phyloP scores from a whole-genome alignment of 2,329 filamentous ascomycete species.

The Cytospora mali region DNA sequence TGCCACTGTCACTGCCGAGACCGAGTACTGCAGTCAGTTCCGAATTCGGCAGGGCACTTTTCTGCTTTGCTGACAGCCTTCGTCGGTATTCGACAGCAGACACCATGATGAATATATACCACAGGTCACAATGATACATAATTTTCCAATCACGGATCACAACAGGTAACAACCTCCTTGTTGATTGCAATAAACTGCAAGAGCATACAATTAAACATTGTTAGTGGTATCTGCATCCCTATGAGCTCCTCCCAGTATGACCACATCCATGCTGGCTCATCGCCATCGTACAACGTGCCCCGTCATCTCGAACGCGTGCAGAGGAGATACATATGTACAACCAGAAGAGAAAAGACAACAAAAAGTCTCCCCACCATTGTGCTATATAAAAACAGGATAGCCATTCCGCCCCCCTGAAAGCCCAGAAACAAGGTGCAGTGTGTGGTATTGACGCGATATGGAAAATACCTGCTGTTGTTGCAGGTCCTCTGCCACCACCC shows the following conservation, averaged over 20 bases:
- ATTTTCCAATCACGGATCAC: neutral
- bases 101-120: too few relatives aligned
- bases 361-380: neutral
- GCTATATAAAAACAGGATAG: neutral
- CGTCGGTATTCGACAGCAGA: too few relatives aligned
- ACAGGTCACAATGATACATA: neutral
- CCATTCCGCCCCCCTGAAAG: neutral
- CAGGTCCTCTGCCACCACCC: too few relatives aligned
- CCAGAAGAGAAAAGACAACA: neutral
- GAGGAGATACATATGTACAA: neutral
- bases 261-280: neutral
- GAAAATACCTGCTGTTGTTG: too few relatives aligned
- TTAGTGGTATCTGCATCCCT: neutral
- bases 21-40: neutral
- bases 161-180: neutral
- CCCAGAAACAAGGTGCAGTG: neutral
- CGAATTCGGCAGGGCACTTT: neutral
- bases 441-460: neutral
- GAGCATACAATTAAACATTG: neutral
- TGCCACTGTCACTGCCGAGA: neutral
- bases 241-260: neutral
- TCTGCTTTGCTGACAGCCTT: neutral
- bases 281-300: neutral
- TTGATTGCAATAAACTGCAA: neutral
- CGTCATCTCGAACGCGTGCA: neutral